These are phyloP conservation scores for Zygotorulaspora danielsina DNA, from an alignment of 805 yeast species.

Conservation along the genomic window DNA sequence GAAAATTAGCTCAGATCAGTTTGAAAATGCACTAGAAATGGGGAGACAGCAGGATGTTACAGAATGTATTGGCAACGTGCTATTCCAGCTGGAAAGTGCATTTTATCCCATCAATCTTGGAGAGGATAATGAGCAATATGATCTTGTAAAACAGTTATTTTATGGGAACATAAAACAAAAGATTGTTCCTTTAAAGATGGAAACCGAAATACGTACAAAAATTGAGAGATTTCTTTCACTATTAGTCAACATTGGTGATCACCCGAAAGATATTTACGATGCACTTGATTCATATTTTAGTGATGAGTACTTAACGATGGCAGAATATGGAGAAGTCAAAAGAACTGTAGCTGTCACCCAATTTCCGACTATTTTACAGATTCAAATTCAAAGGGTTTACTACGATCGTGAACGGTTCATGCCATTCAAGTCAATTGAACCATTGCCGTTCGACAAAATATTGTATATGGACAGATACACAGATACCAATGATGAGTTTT, in stretches of 20 bases:
- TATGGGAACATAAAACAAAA: conserved; percentile 83
- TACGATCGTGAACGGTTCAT: conserved; percentile 69
- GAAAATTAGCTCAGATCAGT: conserved; percentile 49
- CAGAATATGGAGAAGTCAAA: conserved; percentile 65
- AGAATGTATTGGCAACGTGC: conserved; percentile 91
- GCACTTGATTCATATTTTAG: conserved; percentile 82
- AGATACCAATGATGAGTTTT: conserved; percentile 55
- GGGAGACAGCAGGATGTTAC: conserved; percentile 97
- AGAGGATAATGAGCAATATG: conserved; percentile 75
- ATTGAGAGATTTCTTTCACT: conserved; percentile 76
- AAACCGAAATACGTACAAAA: conserved; percentile 43
- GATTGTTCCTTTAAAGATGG: conserved; percentile 47
- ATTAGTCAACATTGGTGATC: conserved; percentile 80
- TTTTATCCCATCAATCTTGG: conserved; percentile 62
- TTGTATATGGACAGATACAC: conserved; percentile 85
- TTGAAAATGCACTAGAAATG: conserved; percentile 68
- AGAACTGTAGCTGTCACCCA: conserved; percentile 66
- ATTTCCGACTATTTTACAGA: conserved; percentile 78
- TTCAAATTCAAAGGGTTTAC: conserved; percentile 91
- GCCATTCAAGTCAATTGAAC: conserved; percentile 79
- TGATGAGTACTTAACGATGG: conserved; percentile 59
- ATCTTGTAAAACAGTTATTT: conserved; percentile 72
- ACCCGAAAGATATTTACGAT: conserved; percentile 84
- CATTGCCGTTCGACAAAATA: conserved; percentile 71
- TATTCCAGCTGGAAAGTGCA: conserved; percentile 87